Percentiles rank a stretch among this genome's conserved stretches.
Evolutionary conservation across 2,329 filamentous ascomycete species (phyloP).

Genomic region (Colletotrichum echinochloae): DNA sequence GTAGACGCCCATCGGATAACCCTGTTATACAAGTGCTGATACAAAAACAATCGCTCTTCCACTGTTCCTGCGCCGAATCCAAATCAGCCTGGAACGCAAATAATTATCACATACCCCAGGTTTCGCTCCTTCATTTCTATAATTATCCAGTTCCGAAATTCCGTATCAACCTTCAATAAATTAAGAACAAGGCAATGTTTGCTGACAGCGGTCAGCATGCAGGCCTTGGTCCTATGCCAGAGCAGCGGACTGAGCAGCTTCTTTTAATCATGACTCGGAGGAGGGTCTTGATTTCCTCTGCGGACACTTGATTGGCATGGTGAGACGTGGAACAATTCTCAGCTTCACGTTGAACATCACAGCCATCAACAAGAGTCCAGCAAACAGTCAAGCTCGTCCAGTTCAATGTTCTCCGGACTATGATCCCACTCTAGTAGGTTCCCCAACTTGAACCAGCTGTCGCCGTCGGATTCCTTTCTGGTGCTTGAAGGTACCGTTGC

Average conservation of each 20-base stretch:
- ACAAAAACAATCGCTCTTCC: constrained; percentile 11
- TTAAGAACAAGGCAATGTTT: background rate
- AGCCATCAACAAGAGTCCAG: constrained; percentile 76
- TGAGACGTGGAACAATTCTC: constrained; percentile 11
- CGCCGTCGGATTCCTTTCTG: constrained; percentile 55
- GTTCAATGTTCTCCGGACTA: constrained; percentile 88
- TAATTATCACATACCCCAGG: background rate
- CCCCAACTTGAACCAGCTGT: constrained; percentile 59
- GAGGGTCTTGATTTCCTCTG: background rate
- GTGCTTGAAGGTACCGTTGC: constrained; percentile 49
- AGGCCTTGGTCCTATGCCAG: background rate
- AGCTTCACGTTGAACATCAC: constrained; percentile 24
- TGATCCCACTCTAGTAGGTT: constrained; percentile 69
- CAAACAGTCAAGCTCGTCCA: constrained; percentile 92
- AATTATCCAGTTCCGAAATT: background rate
- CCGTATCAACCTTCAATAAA: background rate
- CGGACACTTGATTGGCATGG: background rate
- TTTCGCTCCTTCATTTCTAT: background rate
- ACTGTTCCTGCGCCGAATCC: background rate
- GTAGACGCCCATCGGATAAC: constrained; percentile 3
- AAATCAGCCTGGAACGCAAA: background rate
- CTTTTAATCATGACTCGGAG: background rate
- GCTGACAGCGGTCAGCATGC: background rate
- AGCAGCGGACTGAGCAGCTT: background rate
- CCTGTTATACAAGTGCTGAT: constrained; percentile 18